phyloP scores from a whole-genome alignment of 306 rosid species.

The Ziziphus jujuba region DNA sequence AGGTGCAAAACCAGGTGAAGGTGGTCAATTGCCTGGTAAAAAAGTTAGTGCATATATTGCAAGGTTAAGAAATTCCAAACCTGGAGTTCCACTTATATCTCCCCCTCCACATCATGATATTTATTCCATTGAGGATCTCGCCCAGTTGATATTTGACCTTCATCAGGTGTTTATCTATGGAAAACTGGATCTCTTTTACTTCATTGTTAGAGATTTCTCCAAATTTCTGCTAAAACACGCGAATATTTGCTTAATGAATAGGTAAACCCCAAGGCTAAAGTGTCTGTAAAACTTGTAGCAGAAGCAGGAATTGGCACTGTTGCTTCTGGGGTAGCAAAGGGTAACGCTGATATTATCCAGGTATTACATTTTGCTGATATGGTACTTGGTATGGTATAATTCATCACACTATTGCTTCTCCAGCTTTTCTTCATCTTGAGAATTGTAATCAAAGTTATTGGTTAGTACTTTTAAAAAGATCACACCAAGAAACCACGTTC shows the following conservation, averaged over 20 bases:
- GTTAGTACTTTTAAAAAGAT: neutral
- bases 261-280: conserved; percentile 98
- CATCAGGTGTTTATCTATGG: conserved; percentile 75
- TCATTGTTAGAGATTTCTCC: conserved; percentile 6
- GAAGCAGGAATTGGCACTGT: conserved; percentile 99
- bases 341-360: conserved; percentile 97
- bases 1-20: conserved; percentile 99
- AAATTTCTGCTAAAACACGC: conserved; percentile 18
- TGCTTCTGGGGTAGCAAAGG: conserved; percentile 99
- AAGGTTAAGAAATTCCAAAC: conserved; percentile 95
- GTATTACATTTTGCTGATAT: conserved; percentile 31
- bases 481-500: neutral
- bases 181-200: conserved; percentile 22
- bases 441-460: neutral
- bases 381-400: neutral
- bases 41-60: conserved; percentile 99
- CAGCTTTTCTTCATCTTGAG: neutral
- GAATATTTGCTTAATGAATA: conserved; percentile 41
- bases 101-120: conserved; percentile 99
- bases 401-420: neutral
- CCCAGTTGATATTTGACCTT: conserved; percentile 95
- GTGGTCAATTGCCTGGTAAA: conserved; percentile 97
- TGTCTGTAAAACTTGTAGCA: conserved; percentile 92
- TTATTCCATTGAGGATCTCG: conserved; percentile 98
- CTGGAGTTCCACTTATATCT: conserved; percentile 99